phyloP scores from a whole-genome alignment of 495 filamentous ascomycete species.

The Mytilinidion resinicola region DNA sequence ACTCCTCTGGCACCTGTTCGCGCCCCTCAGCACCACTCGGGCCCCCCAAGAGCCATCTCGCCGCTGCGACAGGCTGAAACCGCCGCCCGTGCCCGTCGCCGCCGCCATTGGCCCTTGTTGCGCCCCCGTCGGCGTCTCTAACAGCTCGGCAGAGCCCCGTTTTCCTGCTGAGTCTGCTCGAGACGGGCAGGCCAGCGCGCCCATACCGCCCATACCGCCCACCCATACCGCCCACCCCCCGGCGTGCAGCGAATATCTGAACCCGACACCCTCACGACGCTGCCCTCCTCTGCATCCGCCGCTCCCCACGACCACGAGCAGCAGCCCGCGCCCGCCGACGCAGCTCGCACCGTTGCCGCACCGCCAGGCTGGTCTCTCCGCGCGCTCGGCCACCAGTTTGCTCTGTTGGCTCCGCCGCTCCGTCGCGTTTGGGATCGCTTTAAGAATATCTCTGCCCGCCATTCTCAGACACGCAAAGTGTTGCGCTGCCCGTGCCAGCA shows the following conservation, averaged over 20 bases:
- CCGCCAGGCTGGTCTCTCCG: neutral
- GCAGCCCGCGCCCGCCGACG: neutral
- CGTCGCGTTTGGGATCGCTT: neutral
- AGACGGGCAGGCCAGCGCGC: too few species aligned
- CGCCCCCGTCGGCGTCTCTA: too few species aligned
- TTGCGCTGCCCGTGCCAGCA: constrained; percentile 11
- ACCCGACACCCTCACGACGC: constrained; percentile 2
- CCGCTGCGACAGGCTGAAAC: too few species aligned
- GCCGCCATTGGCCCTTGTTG: too few species aligned
- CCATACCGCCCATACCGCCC: too few species aligned
- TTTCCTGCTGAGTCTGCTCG: too few species aligned
- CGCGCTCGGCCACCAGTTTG: constrained; percentile 2
- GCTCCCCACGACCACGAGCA: neutral
- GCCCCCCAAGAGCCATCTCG: too few species aligned
- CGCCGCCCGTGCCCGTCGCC: too few species aligned
- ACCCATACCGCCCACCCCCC: neutral
- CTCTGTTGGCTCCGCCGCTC: constrained; percentile 2
- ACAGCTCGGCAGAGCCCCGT: too few species aligned
- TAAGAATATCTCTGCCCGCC: neutral
- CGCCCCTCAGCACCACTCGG: too few species aligned
- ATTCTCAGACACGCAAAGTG: constrained; percentile 13
- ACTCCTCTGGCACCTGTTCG: too few species aligned
- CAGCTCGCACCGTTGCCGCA: neutral
- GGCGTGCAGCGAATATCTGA: constrained; percentile 16
- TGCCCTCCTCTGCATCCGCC: neutral